Conservation (phyloP, 768 basidiomycete species). For the Favolaschia claudopus region DNA sequence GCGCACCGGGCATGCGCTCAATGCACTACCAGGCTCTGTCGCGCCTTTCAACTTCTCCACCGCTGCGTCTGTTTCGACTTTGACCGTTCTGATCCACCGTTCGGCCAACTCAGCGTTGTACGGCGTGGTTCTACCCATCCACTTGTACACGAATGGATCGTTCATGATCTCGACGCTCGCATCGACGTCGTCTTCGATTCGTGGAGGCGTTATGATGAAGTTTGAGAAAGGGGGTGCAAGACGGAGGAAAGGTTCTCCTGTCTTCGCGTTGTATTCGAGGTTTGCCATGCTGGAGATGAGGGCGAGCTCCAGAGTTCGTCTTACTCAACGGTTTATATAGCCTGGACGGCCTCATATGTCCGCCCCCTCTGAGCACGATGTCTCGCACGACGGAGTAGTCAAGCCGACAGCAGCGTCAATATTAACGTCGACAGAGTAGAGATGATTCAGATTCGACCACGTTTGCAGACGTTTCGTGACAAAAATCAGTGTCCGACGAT, state of each 20-base stretch:
- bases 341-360: no score
- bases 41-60: slow-evolving; percentile 5
- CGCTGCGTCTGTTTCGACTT: slow-evolving; percentile 2
- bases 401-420: no score
- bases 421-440: no score
- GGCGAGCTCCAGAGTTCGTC: no score
- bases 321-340: no score
- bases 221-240: slow-evolving; percentile 51
- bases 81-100: slow-evolving; percentile 17
- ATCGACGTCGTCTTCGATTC: slow-evolving; percentile 49
- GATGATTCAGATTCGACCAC: no score
- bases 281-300: no score
- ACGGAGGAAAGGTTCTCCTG: slow-evolving; percentile 59
- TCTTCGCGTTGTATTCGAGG: slow-evolving; percentile 44
- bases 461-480: no score
- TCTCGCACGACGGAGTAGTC: no score
- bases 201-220: slow-evolving; percentile 61
- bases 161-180: slow-evolving; percentile 20
- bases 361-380: no score
- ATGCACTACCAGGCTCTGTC: neutral
- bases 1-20: slow-evolving; percentile 50
- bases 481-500: no score
- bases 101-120: slow-evolving; percentile 14
- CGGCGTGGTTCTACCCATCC: slow-evolving; percentile 10
- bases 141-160: neutral